Evolutionary conservation across 305 asterid genomes (phyloP), one percentile per base, ranked within the genome.

Genomic region (Plantago coronopus): DNA sequence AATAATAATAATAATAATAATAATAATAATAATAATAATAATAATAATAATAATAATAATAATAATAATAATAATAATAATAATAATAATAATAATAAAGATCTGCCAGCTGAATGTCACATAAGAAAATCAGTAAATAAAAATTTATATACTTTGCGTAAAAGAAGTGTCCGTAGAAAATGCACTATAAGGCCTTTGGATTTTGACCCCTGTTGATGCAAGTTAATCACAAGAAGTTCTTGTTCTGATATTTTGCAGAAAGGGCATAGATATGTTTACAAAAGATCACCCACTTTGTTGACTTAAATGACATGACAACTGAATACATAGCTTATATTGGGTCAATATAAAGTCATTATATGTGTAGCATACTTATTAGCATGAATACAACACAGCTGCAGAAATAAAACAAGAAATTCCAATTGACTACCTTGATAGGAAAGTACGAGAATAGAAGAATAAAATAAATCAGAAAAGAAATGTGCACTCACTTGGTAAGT

Each of bases 401-500:
- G n/a, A 48, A 49, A 19, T 49, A 18, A 48, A 48, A 18, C n/a
- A 13, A 18, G 25, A 48, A 48, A 48, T 8, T 48, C 40, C 40
- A 34, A 48, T 49, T 49, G 55, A 19, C 55, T 49, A 14, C 23
- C 25, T 48, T 22, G 18, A 0, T 48, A 49, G 55, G 10, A 25
- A 49, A 22, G 11, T 25, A 54, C 37, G n/a, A 54, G 11, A 51
- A 16, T 23, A 59, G 55, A 27, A 37, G 29, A 71, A 48, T 21
- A 20, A 68, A 69, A 63, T 21, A 62, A 62, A 70, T 58, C 48
- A 63, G 58, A 84, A 29, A 40, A 40, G 47, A 65, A 55, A 64
- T 61, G 43, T 59, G 61, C 64, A 84, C 96, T 78, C 69, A 93
- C 99, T 75, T 73, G 87, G 64, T 83, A 94, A 67, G 99, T 93